Conservation (phyloP, 345 rosid genomes). For the Luvunga scandens region DNA sequence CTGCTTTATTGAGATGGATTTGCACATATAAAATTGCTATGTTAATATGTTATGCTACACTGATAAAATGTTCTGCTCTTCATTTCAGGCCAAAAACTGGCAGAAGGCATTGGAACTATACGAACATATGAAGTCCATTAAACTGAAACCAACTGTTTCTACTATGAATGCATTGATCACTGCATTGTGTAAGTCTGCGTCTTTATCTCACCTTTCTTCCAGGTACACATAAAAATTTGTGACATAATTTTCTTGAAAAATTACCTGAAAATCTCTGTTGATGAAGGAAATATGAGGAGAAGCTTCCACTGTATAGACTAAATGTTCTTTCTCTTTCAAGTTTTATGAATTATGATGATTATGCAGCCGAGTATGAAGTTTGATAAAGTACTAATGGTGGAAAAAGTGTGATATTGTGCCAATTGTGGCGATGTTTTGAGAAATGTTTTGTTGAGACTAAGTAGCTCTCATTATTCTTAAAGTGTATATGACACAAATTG, state of each 20-base stretch:
- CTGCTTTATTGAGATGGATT: background rate
- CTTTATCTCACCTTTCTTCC: background rate
- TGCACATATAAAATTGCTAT: background rate
- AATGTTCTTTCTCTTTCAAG: background rate
- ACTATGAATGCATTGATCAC: slow-evolving; percentile 86
- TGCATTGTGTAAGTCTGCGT: slow-evolving; percentile 70
- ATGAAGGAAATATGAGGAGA: background rate
- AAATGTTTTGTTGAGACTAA: background rate
- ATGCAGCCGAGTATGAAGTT: background rate
- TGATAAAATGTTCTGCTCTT: background rate
- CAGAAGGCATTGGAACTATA: slow-evolving; percentile 78
- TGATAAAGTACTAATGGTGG: background rate
- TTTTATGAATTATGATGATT: background rate
- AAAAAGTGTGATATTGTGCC: background rate
- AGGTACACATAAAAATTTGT: no score
- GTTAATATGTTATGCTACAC: slow-evolving; percentile 2
- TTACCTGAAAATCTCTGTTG: background rate
- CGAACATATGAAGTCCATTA: slow-evolving; percentile 61
- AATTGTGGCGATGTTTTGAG: background rate
- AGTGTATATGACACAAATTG: background rate
- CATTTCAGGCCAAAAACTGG: slow-evolving; percentile 80
- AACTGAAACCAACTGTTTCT: slow-evolving; percentile 68
- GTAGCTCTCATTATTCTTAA: background rate
- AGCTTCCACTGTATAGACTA: background rate
- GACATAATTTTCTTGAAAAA: background rate